phyloP scores from a whole-genome alignment of 441 rosid genomes.

The Croton laevigatus region DNA sequence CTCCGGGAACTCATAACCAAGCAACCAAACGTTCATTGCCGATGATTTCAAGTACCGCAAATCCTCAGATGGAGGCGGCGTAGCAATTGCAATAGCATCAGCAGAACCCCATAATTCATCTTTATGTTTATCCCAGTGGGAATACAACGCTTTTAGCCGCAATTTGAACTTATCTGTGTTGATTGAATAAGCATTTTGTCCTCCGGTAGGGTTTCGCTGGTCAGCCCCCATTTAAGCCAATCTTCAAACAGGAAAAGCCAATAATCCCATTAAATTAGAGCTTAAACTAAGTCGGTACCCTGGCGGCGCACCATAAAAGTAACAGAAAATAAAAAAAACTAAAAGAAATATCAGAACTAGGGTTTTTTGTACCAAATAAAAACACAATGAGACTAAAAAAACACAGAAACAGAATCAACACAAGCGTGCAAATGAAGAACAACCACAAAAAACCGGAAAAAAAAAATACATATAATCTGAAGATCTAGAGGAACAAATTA shows the following conservation, averaged over 20 bases:
- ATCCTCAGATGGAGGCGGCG: slow-evolving; percentile 81
- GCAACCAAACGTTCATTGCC: slow-evolving; percentile 78
- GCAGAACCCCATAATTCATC: slow-evolving; percentile 63
- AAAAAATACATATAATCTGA: not conserved
- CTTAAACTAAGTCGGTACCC: not conserved
- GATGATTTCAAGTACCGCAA: slow-evolving; percentile 82
- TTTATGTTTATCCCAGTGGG: slow-evolving; percentile 58
- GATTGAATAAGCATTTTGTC: slow-evolving; percentile 46
- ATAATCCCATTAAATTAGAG: not conserved
- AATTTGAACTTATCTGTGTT: slow-evolving; percentile 51
- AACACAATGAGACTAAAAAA: not conserved
- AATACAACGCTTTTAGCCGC: slow-evolving; percentile 57
- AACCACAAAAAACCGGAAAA: too few relatives aligned
- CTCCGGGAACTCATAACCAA: slow-evolving; percentile 91
- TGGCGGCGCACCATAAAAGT: not conserved
- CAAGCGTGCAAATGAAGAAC: not conserved
- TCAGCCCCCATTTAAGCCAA: slow-evolving; percentile 4
- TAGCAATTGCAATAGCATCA: slow-evolving; percentile 60
- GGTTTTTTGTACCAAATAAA: not conserved
- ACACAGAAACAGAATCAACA: not conserved
- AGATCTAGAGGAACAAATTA: not conserved
- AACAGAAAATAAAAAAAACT: not conserved
- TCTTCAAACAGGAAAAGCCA: not conserved
- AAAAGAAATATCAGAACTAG: slow-evolving; percentile 4
- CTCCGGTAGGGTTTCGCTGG: slow-evolving; percentile 20